Conservation (phyloP, 441 rosid species). For the Arabidopsis hybrid region DNA sequence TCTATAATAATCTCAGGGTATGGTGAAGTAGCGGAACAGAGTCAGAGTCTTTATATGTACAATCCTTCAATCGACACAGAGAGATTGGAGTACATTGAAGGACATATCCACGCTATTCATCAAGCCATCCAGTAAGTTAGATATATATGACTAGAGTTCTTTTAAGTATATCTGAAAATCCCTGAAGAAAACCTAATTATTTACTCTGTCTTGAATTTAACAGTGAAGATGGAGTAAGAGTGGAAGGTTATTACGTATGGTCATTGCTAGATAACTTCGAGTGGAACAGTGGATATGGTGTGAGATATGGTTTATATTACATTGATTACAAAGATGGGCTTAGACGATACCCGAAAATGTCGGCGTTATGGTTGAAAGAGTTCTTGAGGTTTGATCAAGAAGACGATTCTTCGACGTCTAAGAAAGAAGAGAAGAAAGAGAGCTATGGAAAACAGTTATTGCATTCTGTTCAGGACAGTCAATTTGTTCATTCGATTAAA, state of each 20-base stretch:
- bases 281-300: slow-evolving; percentile 45
- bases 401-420: slow-evolving; percentile 29
- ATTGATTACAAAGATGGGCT: slow-evolving; percentile 45
- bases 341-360: slow-evolving; percentile 42
- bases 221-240: slow-evolving; percentile 51
- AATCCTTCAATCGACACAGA: slow-evolving; percentile 46
- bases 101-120: slow-evolving; percentile 46
- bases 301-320: slow-evolving; percentile 47
- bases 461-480: slow-evolving; percentile 41
- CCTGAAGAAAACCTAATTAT: neutral
- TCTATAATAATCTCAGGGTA: slow-evolving; percentile 29
- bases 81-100: slow-evolving; percentile 45
- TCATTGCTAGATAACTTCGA: slow-evolving; percentile 50
- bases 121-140: slow-evolving; percentile 46
- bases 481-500: slow-evolving; percentile 28
- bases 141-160: neutral
- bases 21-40: slow-evolving; percentile 45
- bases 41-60: slow-evolving; percentile 32
- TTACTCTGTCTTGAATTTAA: slow-evolving; percentile 13
- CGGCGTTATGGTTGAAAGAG: slow-evolving; percentile 44
- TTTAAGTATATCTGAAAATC: neutral
- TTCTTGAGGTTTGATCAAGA: slow-evolving; percentile 42
- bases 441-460: slow-evolving; percentile 38
- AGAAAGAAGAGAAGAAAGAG: slow-evolving; percentile 40
- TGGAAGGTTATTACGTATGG: slow-evolving; percentile 52